Base-by-base conservation (phyloP, 306 rosid species). In the Sesbania bispinosa region DNA sequence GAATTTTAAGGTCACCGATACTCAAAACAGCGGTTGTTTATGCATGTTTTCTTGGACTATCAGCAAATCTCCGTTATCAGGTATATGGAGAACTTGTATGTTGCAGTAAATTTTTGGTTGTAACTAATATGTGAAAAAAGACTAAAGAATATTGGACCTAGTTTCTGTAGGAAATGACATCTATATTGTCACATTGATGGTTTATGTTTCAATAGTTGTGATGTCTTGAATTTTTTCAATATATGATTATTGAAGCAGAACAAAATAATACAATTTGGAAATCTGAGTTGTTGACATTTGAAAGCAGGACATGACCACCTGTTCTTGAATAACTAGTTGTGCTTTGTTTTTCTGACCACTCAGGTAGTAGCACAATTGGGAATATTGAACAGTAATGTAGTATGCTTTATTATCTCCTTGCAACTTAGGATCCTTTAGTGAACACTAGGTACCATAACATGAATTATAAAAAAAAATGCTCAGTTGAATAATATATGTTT, bases 41-140 rank as follows among this genome's bases (percentile, higher is more conserved):
- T 68, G 74, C 68, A 42, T 61, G 73, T 64, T 94, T 90, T 86
- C 96, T 94, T 19, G 97, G 96, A 76, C 72, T 83, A 69, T 94
- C 97, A 11, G 83, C 98, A 62, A 94, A 94, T 77, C 92, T 94
- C 15, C 96, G 98, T 30, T 94, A 93, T 82, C 98, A 93, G 98
- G 98, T 93, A 80, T 45, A 41, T 41, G 36, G 67, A 68, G 39
- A 71, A 67, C 27, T 66, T 76, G 19, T 62, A 33, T 59, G 20
- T 43, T 65, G 11, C 65, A 60, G 27, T 72, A 53, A 59, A 47
- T 5, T 32, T 61, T 78, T 24, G 18, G 71, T 29, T 60, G 21
- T 53, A 29, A 26, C 26, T 32, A 26, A 33, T 26, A 6, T 47
- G 20, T 53, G 15, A 10, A 71, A 24, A 30, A 47, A 53, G 9